Conservation (phyloP, 371 early-diverging fungal species). For the Mortierella sp. region DNA sequence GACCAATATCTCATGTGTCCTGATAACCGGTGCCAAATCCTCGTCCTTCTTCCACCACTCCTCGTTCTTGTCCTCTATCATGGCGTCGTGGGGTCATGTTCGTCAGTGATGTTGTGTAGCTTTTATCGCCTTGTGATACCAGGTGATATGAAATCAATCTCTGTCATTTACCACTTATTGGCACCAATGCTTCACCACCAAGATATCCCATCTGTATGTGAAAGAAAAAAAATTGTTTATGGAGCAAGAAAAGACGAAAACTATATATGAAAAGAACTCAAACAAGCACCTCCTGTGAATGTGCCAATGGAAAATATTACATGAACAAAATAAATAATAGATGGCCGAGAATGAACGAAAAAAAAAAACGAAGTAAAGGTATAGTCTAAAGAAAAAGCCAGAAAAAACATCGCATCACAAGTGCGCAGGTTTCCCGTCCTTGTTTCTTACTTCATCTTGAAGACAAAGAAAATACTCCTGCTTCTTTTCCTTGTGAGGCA, state of each 20-base stretch:
- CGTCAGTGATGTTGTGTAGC: too few species aligned
- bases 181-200: too few species aligned
- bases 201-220: not conserved
- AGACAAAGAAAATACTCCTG: not conserved
- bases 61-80: not conserved
- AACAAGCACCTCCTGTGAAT: conserved; percentile 2
- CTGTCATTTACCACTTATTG: too few species aligned
- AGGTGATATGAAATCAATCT: too few species aligned
- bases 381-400: not conserved
- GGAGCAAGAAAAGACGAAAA: not conserved
- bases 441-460: not conserved
- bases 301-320: conserved; percentile 9
- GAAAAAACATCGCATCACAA: not conserved
- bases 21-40: not conserved
- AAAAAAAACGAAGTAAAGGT: not conserved
- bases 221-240: not conserved
- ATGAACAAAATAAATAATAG: conserved; percentile 1
- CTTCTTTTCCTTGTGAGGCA: not conserved
- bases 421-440: not conserved
- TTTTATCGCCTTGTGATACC: too few species aligned
- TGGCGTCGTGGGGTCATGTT: not conserved
- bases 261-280: conserved; percentile 9
- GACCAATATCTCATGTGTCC: not conserved
- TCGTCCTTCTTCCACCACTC: not conserved
- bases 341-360: not conserved